Conservation (phyloP, 1,284 basidiomycete genomes). For the Leccinum pachyderme region DNA sequence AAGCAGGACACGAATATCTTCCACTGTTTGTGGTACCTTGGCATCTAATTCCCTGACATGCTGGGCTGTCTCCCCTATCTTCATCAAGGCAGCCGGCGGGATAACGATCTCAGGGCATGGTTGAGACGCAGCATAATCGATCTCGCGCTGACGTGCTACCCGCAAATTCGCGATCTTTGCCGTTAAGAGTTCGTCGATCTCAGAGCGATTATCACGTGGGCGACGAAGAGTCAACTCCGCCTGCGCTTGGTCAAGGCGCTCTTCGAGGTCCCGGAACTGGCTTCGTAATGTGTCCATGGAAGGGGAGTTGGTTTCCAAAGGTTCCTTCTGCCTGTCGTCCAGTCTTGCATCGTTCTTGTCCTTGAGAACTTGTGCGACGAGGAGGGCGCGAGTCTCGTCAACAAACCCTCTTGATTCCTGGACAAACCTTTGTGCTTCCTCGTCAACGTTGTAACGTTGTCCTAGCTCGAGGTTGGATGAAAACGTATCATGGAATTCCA, state of each 20-base stretch:
- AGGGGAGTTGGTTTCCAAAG: not conserved
- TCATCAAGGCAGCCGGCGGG: constrained; percentile 12
- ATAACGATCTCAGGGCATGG: constrained; percentile 24
- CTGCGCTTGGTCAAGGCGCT: constrained; percentile 32
- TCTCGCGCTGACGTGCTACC: constrained; percentile 21
- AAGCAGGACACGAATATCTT: constrained; percentile 28
- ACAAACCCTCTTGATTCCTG: constrained; percentile 27
- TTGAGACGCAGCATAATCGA: constrained; percentile 15
- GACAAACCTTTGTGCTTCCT: constrained; percentile 23
- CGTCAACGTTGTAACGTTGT: constrained; percentile 27
- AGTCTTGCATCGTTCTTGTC: constrained; percentile 8
- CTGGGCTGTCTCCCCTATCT: constrained; percentile 20
- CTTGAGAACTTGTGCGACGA: constrained; percentile 23
- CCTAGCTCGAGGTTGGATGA: constrained; percentile 28
- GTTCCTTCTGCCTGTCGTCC: not conserved
- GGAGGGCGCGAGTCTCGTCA: constrained; percentile 24
- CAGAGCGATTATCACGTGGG: constrained; percentile 18
- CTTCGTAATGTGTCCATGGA: constrained; percentile 13
- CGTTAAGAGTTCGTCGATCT: constrained; percentile 23
- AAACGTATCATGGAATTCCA: constrained; percentile 21
- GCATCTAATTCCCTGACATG: constrained; percentile 21
- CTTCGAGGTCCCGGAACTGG: constrained; percentile 25
- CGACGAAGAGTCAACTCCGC: constrained; percentile 30
- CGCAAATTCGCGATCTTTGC: constrained; percentile 23
- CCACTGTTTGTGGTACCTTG: constrained; percentile 23